These are phyloP conservation scores for Gyrodon lividus DNA, from an alignment of 768 basidiomycete species.

Conservation along the genomic window DNA sequence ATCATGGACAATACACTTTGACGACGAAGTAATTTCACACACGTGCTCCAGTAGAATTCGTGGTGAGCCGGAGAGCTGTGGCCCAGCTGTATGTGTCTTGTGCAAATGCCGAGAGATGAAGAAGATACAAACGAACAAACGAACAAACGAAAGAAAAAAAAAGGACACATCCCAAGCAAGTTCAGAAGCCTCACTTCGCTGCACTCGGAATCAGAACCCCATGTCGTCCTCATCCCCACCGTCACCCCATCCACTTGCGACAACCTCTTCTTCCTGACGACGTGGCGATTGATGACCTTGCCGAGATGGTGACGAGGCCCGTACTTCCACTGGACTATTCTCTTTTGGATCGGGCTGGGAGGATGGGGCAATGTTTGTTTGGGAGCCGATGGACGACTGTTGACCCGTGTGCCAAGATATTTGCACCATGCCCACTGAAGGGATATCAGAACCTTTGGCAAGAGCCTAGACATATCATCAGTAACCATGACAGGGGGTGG, in stretches of 20 bases:
- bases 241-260: conserved; percentile 68
- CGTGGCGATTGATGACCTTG: conserved; percentile 30
- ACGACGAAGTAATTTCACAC: neutral
- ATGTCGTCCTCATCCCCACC: conserved; percentile 70
- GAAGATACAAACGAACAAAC: conserved; percentile 14
- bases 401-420: conserved; percentile 61
- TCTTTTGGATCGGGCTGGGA: conserved; percentile 22
- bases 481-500: conserved; percentile 1
- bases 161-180: conserved; percentile 1
- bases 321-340: conserved; percentile 26
- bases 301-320: conserved; percentile 12
- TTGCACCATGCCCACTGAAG: conserved; percentile 62
- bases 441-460: conserved; percentile 67
- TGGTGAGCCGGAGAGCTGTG: conserved; percentile 7
- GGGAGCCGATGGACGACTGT: conserved; percentile 19
- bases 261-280: conserved; percentile 57
- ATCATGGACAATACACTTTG: neutral
- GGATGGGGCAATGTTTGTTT: conserved; percentile 17
- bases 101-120: conserved; percentile 11
- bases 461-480: conserved; percentile 50
- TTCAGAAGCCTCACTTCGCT: conserved; percentile 1
- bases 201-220: conserved; percentile 48
- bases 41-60: neutral
- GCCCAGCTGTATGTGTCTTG: conserved; percentile 14
- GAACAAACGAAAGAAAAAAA: conserved; percentile 2